Evolutionary conservation across 306 rosid species (phyloP), one percentile per base, ranked within the genome.

Genomic region (Parietaria judaica): DNA sequence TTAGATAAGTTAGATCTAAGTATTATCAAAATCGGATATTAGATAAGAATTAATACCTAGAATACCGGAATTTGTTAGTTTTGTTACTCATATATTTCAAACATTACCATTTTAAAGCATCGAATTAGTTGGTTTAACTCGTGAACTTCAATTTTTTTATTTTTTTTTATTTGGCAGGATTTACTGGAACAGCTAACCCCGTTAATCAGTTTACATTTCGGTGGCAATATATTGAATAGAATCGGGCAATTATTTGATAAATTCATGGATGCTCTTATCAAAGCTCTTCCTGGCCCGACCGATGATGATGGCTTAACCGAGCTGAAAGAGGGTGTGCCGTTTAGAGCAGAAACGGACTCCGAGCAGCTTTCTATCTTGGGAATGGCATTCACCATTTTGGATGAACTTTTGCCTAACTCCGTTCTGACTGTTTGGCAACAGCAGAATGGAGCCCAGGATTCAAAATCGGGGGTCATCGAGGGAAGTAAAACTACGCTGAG

Each of bases 281-380:
- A 83, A 76, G 79, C 88, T 31, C 69, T 92, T 53, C 95, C 90
- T 7, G 81, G 89, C 66, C 92, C 96, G 66, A 87, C 96, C 48
- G 99, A 92, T 65, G 99, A 92, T 69, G 99, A 92, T 66, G 78
- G 67, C 75, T 84, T 88, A 65, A 76, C 84, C 6, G 96, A 92
- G 73, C 71, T 88, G 47, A 92, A 86, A 78, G 96, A 86, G 69
- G 72, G 70, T 0, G 63, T 82, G 47, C 79, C 78, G 67, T 83
- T 88, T 68, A 82, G 94, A 84, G 95, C 89, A 37, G 99, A 92
- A 69, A 88, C 99, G 47, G 99, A 92, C 77, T 76, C 95, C 3
- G 99, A 92, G 76, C 96, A 92, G 73, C 92, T 92, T 69, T 85
- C 95, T 50, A 71, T 86, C 75, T 71, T 92, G 68, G 94, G 96